phyloP scores from a whole-genome alignment of 2,329 filamentous ascomycete species.

The Exophiala mesophila region DNA sequence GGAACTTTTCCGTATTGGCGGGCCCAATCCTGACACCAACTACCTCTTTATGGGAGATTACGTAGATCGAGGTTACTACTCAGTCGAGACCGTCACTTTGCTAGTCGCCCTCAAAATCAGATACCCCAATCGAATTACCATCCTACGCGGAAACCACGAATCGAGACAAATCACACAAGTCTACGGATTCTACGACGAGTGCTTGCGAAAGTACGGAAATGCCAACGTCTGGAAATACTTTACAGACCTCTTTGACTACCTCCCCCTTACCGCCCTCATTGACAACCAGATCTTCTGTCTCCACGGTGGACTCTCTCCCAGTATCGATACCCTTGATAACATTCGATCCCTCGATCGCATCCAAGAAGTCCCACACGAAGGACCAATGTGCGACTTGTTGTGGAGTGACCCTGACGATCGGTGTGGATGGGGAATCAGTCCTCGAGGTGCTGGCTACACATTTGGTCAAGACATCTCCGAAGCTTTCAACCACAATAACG shows the following conservation, averaged over 20 bases:
- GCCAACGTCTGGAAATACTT: conserved; percentile 99
- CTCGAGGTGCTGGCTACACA: conserved; percentile 88
- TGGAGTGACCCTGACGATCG: conserved; percentile 98
- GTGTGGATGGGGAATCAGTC: conserved; percentile 93
- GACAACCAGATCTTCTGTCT: conserved; percentile 99
- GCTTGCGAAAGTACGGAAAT: conserved; percentile 96
- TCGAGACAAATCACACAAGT: conserved; percentile 98
- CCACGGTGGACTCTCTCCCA: conserved; percentile 93
- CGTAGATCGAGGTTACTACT: conserved; percentile 98
- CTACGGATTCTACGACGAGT: conserved; percentile 99
- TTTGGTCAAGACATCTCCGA: conserved; percentile 97
- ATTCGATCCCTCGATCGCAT: conserved; percentile 93
- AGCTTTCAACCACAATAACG: conserved; percentile 99
- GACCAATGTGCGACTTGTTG: conserved; percentile 94
- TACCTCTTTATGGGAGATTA: conserved; percentile 99
- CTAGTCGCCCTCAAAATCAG: conserved; percentile 96
- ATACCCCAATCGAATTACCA: conserved; percentile 96
- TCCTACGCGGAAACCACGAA: conserved; percentile 98
- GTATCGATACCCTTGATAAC: conserved; percentile 91
- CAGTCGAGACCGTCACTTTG: conserved; percentile 94
- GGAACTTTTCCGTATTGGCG: conserved; percentile 99
- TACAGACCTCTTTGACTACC: conserved; percentile 97
- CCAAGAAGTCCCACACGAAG: conserved; percentile 97
- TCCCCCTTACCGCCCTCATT: conserved; percentile 92
- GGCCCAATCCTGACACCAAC: conserved; percentile 96